phyloP scores from a whole-genome alignment of 2,329 filamentous ascomycete genomes.

The Diaporthe ampelina region DNA sequence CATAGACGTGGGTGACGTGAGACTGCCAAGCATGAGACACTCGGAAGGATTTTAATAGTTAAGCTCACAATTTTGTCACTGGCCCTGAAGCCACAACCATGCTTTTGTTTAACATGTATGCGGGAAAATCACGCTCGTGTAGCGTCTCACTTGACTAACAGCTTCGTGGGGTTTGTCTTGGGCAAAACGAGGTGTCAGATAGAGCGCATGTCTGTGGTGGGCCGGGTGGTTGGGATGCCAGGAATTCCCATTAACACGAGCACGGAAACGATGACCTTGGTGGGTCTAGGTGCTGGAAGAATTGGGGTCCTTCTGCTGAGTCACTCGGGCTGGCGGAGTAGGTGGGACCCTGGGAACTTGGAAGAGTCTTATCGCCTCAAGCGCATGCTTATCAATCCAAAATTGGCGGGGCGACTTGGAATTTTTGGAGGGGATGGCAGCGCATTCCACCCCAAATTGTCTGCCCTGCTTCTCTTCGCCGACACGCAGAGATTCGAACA shows the following conservation, averaged over 20 bases:
- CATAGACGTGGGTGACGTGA: neutral
- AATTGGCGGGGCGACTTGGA: conserved; percentile 39
- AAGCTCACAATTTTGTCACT: neutral
- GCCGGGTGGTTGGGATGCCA: neutral
- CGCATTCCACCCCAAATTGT: neutral
- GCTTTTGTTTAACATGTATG: neutral
- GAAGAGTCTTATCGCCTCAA: conserved; percentile 39
- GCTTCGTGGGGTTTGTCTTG: neutral
- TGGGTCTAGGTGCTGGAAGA: neutral
- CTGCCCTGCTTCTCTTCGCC: neutral
- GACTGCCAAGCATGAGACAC: neutral
- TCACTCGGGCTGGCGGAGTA: neutral
- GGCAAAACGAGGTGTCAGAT: neutral
- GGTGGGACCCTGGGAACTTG: neutral
- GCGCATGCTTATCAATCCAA: conserved; percentile 42
- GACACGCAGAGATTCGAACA: neutral
- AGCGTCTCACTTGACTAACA: neutral
- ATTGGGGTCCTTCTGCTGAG: neutral
- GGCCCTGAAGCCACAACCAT: neutral
- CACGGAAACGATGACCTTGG: neutral
- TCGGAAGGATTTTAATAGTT: neutral
- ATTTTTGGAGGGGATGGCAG: conserved; percentile 38
- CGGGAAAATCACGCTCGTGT: too few species aligned
- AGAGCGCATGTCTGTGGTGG: neutral
- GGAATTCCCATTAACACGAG: neutral